Conservation (phyloP, 371 early-diverging fungal genomes). For the Mucor sp. region DNA sequence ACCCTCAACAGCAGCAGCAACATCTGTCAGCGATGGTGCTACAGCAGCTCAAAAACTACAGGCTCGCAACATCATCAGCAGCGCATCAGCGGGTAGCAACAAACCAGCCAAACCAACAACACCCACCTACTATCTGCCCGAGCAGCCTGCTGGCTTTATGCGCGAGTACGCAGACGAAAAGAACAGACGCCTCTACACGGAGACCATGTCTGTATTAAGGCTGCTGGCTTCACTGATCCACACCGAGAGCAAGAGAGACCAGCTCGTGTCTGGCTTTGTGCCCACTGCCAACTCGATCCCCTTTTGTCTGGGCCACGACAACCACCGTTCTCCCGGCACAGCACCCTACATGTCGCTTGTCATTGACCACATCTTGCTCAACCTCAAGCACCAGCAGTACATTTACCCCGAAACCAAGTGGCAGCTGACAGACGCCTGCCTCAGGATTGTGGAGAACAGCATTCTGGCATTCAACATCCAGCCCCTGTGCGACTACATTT, state of each 20-base stretch:
- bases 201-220: conserved; percentile 76
- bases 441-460: conserved; percentile 73
- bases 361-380: conserved; percentile 78
- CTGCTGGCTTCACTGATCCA: conserved; percentile 77
- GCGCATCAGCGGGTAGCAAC: not conserved
- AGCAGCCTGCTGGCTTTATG: conserved; percentile 20
- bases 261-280: conserved; percentile 31
- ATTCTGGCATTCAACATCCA: conserved; percentile 70
- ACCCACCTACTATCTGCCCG: conserved; percentile 12
- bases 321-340: conserved; percentile 72
- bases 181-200: conserved; percentile 71
- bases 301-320: conserved; percentile 55
- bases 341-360: conserved; percentile 81
- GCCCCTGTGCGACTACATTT: conserved; percentile 24
- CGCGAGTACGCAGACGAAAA: conserved; percentile 33
- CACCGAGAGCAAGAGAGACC: conserved; percentile 38
- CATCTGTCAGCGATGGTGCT: not conserved
- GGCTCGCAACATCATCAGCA: not conserved
- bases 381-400: conserved; percentile 67
- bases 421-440: conserved; percentile 69
- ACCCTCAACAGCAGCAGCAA: not conserved
- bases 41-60: not conserved
- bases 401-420: conserved; percentile 68
- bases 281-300: conserved; percentile 55
- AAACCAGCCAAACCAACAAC: not conserved